phyloP scores from a whole-genome alignment of 257 asterid genomes.

The Solanum bulbocastanum region DNA sequence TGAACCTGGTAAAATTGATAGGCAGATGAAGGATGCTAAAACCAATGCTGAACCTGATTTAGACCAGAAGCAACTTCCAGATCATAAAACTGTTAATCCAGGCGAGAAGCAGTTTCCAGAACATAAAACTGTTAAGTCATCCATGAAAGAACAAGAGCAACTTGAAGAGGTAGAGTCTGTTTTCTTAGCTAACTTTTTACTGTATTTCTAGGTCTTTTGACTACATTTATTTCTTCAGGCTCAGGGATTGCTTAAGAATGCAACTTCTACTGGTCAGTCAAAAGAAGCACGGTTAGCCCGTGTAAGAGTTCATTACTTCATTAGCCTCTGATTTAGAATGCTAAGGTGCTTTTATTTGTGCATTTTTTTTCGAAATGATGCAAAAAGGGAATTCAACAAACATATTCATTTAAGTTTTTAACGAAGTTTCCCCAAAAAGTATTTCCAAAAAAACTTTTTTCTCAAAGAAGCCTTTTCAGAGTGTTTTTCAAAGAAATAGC shows the following conservation, averaged over 20 bases:
- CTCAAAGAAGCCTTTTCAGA: background rate
- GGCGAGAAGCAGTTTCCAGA: slow-evolving; percentile 29
- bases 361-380: background rate
- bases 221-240: slow-evolving; percentile 54
- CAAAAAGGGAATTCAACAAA: background rate
- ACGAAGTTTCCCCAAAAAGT: background rate
- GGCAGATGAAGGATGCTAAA: slow-evolving; percentile 27
- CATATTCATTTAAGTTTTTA: background rate
- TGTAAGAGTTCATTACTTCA: slow-evolving; percentile 38
- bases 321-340: background rate
- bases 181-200: background rate
- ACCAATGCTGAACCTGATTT: slow-evolving; percentile 32
- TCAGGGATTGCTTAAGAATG: slow-evolving; percentile 84
- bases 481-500: background rate
- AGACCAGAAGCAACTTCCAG: slow-evolving; percentile 35
- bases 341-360: background rate
- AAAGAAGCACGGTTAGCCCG: slow-evolving; percentile 97
- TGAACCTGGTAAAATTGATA: slow-evolving; percentile 24
- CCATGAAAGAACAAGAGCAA: slow-evolving; percentile 68
- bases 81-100: slow-evolving; percentile 33
- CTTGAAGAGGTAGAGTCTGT: slow-evolving; percentile 71
- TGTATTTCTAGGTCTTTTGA: background rate
- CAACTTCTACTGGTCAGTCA: slow-evolving; percentile 84
- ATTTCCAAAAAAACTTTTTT: background rate
- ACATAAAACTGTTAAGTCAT: slow-evolving; percentile 31